Conservation (phyloP, 768 basidiomycete species). For the Austroboletus eburneus region DNA sequence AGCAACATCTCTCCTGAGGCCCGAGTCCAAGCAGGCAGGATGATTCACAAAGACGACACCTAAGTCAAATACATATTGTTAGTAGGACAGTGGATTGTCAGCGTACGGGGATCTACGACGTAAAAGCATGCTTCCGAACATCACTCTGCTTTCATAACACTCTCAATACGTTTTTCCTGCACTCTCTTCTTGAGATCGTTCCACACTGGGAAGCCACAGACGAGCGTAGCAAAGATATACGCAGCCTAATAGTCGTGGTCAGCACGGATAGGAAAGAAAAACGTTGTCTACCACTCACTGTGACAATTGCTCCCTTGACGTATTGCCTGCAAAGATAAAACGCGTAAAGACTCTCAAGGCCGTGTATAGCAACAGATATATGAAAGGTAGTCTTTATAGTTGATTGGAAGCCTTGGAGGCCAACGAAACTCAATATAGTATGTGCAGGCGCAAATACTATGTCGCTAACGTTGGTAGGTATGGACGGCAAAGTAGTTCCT, state of each 20-base stretch:
- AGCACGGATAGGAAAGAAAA: neutral
- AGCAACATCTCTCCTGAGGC: no score
- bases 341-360: constrained; percentile 26
- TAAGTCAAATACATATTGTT: no score
- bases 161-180: constrained; percentile 68
- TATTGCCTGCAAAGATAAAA: constrained; percentile 29
- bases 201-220: constrained; percentile 55
- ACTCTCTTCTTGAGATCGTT: constrained; percentile 51
- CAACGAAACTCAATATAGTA: constrained; percentile 9
- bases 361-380: constrained; percentile 10
- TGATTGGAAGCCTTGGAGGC: constrained; percentile 20
- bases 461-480: constrained; percentile 14
- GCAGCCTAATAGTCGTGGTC: constrained; percentile 34
- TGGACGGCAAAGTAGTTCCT: constrained; percentile 14
- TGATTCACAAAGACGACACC: no score
- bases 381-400: constrained; percentile 9
- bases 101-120: no score
- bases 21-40: no score
- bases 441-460: constrained; percentile 21
- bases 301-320: constrained; percentile 15
- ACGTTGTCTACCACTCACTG: constrained; percentile 12
- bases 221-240: constrained; percentile 50
- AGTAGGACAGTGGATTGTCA: no score
- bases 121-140: neutral
- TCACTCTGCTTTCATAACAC: constrained; percentile 71